These are phyloP conservation scores for Acacia concinna DNA, from an alignment of 331 rosid genomes.

Conservation along the genomic window DNA sequence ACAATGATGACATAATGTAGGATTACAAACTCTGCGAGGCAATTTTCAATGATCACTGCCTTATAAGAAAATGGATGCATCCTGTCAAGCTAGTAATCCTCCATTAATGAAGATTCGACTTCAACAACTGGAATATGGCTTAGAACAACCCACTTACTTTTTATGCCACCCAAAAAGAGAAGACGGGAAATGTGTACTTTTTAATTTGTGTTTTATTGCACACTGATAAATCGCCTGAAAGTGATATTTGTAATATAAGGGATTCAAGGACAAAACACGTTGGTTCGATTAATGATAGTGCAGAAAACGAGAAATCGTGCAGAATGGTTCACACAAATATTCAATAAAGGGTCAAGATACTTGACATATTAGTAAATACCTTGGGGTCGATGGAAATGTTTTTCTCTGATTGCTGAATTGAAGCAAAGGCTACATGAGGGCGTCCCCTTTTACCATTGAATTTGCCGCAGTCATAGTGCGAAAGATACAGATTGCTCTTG, in stretches of 20 bases:
- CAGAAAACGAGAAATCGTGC: neutral
- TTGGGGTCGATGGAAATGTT: conserved; percentile 6
- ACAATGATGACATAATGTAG: neutral
- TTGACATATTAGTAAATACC: conserved; percentile 3
- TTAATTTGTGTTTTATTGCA: neutral
- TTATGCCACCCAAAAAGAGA: neutral
- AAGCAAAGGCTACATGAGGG: conserved; percentile 1
- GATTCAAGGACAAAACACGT: neutral
- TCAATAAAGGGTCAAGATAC: neutral
- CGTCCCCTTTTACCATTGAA: conserved; percentile 22
- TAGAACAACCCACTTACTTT: neutral
- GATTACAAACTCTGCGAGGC: neutral
- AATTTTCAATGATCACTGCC: neutral
- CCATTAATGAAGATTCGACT: neutral
- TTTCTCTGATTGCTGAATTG: neutral
- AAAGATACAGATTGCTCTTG: conserved; percentile 29
- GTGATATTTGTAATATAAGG: neutral
- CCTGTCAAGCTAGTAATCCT: neutral
- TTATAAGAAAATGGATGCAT: neutral
- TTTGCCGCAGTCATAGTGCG: conserved; percentile 9
- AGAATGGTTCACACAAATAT: neutral
- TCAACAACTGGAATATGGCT: neutral
- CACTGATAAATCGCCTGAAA: neutral
- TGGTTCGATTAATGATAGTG: neutral
- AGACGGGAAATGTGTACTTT: neutral